Evolutionary conservation across 192 early-diverging fungal genomes (phyloP), one percentile per base, ranked within the genome.

Genomic region (Coemansia umbellata): DNA sequence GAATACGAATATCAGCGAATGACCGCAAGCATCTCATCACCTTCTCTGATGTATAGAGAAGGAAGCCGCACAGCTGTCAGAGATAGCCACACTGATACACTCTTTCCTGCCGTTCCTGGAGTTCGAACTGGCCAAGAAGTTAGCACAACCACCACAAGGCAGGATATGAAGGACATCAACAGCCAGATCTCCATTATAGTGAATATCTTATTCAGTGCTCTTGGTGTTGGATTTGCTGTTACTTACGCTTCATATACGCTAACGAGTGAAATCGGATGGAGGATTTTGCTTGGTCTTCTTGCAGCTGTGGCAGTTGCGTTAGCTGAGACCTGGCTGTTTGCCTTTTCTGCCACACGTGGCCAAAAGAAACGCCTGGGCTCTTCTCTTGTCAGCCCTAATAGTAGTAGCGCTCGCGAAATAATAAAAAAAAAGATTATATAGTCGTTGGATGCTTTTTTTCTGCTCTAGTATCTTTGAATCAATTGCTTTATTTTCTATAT

Each of bases 151-250:
- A 41, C 44, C 30, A 22, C 66, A 8, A 55, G 45, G 45, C 58
- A 61, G 41, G 73, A 76, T 45, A 48, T 76, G 47, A 41, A 50
- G 17, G 57, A 37, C 7, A 57, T 58, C 1, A 66, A 76, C 47
- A 31, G 50, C 37, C 54, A 68, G 32, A 55, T 76, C 5, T 66
- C 66, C 1, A 62, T 59, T 17, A 76, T 76, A 3, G 44, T 69
- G 3, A 76, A 76, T 41, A 76, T 76, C 23, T 15, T 76, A 22
- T 76, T 76, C 33, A 76, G 73, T 13, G 73, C 51, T 0, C 21
- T 69, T 17, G 73, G 73, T 15, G 73, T 76, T 41, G 66, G 73
- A 1, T 76, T 76, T 55, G 73, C 73, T 8, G 66, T 76, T 2
- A 50, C 53, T 4, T 76, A 76, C 39, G 73, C 66, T 8, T 69